Base-by-base conservation (phyloP, 2,329 filamentous ascomycete genomes). In the Arthrinium puccinioides region DNA sequence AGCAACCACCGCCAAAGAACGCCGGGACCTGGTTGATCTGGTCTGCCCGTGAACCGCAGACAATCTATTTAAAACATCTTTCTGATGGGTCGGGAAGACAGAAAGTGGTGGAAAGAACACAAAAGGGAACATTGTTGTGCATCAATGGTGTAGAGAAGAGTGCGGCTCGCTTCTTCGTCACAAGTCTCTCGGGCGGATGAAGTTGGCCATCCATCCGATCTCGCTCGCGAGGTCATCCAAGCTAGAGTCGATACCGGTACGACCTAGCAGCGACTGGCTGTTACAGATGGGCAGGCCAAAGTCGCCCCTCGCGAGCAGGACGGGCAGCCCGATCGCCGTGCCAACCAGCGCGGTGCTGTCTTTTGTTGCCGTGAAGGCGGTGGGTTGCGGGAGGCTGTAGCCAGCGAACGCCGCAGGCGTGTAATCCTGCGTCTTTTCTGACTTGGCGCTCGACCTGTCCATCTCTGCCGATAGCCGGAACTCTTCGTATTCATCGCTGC, bases 191-290 rank as follows among this genome's bases (percentile, higher is more conserved):
- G 20, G 4, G 3, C 20, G 20, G 20, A 76, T 71, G 18, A 64
- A 56, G 21, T 66, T 62, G 9, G 65, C 67, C 52, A 76, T 69
- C 70, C 71, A 75, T 37, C 67, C 62, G 42, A 75, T 56, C 50
- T 76, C 72, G 35, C 41, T 57, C 6, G 61, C 52, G 7, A 66
- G 43, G 21, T 62, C 57, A 5, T 59, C 55, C 9, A 63, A 41
- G n/a, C 58, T 53, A 6, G 52, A 48, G 33, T 58, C 55, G 11
- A 57, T 48, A 9, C 52, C 52, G 10, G 51, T 50, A 15, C 52
- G 54, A 19, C 39, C 44, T 18, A 56, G 51, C 29, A 57, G 46
- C 13, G 46, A 23, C 31, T 20, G 41, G 11, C 44, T 45, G 18
- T 48, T 49, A 19, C 45, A 46, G 11, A 50, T 39, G 2, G 50